These are phyloP conservation scores for Aspergillus phoenicis DNA, from an alignment of 2,329 filamentous ascomycete genomes.

Conservation along the genomic window DNA sequence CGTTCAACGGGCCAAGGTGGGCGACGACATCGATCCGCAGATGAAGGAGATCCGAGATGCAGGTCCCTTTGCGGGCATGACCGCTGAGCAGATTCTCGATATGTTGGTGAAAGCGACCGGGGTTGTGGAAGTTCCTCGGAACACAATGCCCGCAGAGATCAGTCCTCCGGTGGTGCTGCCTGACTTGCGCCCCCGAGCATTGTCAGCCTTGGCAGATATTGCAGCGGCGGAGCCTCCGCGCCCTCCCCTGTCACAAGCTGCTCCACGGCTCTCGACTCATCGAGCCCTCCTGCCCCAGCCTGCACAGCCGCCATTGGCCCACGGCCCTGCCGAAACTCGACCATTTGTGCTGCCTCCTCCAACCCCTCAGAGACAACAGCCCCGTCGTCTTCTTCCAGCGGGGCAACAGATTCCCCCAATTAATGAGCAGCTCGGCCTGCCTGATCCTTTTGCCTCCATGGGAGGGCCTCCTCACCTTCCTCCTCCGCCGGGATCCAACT, in stretches of 20 bases:
- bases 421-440: conserved; percentile 37
- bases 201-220: conserved; percentile 41
- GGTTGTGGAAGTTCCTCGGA: conserved; percentile 21
- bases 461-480: conserved; percentile 43
- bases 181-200: conserved; percentile 29
- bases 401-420: conserved; percentile 35
- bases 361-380: conserved; percentile 33
- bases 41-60: conserved; percentile 41
- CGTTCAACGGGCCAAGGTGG: conserved; percentile 41
- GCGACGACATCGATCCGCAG: conserved; percentile 42
- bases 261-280: conserved; percentile 40
- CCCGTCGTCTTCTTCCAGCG: conserved; percentile 42
- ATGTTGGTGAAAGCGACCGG: conserved; percentile 35
- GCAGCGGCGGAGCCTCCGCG: conserved; percentile 36
- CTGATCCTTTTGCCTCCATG: conserved; percentile 41
- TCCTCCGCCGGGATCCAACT: conserved; percentile 43
- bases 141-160: conserved; percentile 10
- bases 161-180: conserved; percentile 9
- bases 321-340: conserved; percentile 36
- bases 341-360: conserved; percentile 33
- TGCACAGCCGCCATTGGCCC: conserved; percentile 23
- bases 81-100: conserved; percentile 27
- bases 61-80: conserved; percentile 26
- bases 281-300: conserved; percentile 37
- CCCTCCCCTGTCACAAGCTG: conserved; percentile 45